Evolutionary conservation across 1,284 basidiomycete genomes (phyloP).

Genomic region (Ganoderma sinense): DNA sequence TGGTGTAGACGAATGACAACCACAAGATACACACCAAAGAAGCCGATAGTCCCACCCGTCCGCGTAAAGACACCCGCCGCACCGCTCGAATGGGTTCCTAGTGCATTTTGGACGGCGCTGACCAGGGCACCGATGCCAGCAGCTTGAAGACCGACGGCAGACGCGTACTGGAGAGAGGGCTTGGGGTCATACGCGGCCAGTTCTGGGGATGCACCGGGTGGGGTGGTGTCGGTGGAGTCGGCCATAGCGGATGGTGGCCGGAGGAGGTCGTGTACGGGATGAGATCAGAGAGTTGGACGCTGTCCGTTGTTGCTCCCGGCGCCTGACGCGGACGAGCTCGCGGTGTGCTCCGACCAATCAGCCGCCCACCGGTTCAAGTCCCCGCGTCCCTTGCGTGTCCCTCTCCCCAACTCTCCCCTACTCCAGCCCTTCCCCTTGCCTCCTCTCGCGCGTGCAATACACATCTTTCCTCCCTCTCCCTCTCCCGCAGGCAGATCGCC

Average conservation of each 20-base stretch:
- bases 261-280: constrained; percentile 27
- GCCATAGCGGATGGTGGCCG: constrained; percentile 35
- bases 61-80: constrained; percentile 88
- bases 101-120: constrained; percentile 86
- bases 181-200: constrained; percentile 59
- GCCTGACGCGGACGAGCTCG: constrained; percentile 23
- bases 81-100: constrained; percentile 82
- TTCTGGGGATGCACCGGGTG: constrained; percentile 18
- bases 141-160: constrained; percentile 70
- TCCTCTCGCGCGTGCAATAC: background rate
- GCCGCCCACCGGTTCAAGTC: constrained; percentile 19
- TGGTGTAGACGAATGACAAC: background rate
- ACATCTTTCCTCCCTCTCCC: background rate
- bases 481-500: background rate
- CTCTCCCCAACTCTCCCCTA: background rate
- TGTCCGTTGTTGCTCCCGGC: constrained; percentile 21
- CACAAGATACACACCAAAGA: constrained; percentile 69
- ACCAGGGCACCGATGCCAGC: constrained; percentile 81
- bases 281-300: constrained; percentile 29
- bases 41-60: constrained; percentile 81
- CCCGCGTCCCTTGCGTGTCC: constrained; percentile 16
- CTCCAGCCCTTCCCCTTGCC: background rate
- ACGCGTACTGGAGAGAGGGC: constrained; percentile 64
- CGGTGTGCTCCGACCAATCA: constrained; percentile 24
- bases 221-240: constrained; percentile 29